Evolutionary conservation across 2,329 filamentous ascomycete species (phyloP).

Genomic region (Magnaporthiopsis rhizophila): DNA sequence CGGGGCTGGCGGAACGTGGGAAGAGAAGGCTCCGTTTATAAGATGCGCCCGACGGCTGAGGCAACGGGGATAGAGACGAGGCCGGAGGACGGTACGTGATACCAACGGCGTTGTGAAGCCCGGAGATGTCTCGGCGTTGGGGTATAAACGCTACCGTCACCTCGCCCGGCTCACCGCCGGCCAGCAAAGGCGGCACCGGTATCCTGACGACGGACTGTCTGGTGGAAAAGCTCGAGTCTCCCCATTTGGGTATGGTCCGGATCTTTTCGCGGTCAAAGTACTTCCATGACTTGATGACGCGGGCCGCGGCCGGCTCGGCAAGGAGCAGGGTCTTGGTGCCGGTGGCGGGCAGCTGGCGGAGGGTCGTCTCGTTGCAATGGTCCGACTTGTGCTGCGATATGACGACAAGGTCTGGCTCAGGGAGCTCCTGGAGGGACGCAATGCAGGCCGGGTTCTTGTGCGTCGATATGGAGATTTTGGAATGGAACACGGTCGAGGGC

Average conservation of each 20-base stretch:
- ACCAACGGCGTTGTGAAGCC: slow-evolving; percentile 58
- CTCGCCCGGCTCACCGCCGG: slow-evolving; percentile 51
- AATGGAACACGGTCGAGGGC: slow-evolving; percentile 50
- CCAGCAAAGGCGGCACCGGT: slow-evolving; percentile 42
- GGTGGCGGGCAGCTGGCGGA: slow-evolving; percentile 51
- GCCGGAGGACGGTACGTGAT: slow-evolving; percentile 62
- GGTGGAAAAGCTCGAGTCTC: slow-evolving; percentile 27
- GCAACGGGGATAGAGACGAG: slow-evolving; percentile 9
- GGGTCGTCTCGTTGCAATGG: slow-evolving; percentile 62
- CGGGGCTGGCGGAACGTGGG: background rate
- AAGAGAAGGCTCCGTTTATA: background rate
- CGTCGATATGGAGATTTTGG: slow-evolving; percentile 51
- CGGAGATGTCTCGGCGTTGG: slow-evolving; percentile 51
- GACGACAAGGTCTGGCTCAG: slow-evolving; percentile 36
- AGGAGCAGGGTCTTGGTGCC: slow-evolving; percentile 53
- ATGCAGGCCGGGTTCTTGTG: slow-evolving; percentile 50
- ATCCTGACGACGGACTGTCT: slow-evolving; percentile 33
- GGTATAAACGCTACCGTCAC: slow-evolving; percentile 62
- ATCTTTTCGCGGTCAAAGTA: slow-evolving; percentile 52
- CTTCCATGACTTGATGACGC: slow-evolving; percentile 58
- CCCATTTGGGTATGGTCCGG: slow-evolving; percentile 36
- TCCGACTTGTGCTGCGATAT: slow-evolving; percentile 46
- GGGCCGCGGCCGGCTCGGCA: slow-evolving; percentile 56
- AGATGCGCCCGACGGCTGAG: slow-evolving; percentile 9
- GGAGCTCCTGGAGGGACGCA: slow-evolving; percentile 36